Evolutionary conservation across 768 basidiomycete genomes (phyloP).

Genomic region (Amylocystis lapponica): DNA sequence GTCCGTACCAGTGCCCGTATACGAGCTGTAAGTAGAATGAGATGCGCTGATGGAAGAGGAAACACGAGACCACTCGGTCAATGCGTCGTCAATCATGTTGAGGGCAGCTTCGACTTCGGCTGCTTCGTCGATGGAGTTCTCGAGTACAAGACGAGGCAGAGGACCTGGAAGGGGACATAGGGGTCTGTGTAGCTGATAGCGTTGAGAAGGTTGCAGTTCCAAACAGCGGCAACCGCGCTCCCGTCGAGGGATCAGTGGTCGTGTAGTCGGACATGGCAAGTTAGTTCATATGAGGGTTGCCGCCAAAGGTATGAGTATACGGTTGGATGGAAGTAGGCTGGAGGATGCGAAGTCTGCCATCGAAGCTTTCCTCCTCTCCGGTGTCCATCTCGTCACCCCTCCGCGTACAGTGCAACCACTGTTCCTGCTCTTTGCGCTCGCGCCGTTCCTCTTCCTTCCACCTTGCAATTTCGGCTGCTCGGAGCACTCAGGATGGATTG

Average conservation of each 20-base stretch:
- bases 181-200: constrained; percentile 45
- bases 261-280: constrained; percentile 40
- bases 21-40: no score
- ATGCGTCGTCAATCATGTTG: constrained; percentile 42
- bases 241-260: constrained; percentile 22
- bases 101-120: constrained; percentile 67
- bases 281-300: no score
- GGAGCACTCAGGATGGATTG: constrained; percentile 84
- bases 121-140: constrained; percentile 39
- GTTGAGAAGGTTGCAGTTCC: constrained; percentile 56
- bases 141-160: constrained; percentile 50
- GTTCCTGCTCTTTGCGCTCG: no score
- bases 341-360: no score
- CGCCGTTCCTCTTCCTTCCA: no score
- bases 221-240: constrained; percentile 53
- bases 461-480: no score
- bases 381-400: no score
- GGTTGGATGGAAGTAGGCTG: no score
- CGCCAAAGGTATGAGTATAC: no score
- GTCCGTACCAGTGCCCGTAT: constrained; percentile 21
- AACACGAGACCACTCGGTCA: constrained; percentile 55
- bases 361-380: no score
- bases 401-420: no score
- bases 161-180: constrained; percentile 55
- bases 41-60: constrained; percentile 21